These are phyloP conservation scores for Syzygium oleosum DNA, from an alignment of 345 rosid genomes.

Conservation along the genomic window DNA sequence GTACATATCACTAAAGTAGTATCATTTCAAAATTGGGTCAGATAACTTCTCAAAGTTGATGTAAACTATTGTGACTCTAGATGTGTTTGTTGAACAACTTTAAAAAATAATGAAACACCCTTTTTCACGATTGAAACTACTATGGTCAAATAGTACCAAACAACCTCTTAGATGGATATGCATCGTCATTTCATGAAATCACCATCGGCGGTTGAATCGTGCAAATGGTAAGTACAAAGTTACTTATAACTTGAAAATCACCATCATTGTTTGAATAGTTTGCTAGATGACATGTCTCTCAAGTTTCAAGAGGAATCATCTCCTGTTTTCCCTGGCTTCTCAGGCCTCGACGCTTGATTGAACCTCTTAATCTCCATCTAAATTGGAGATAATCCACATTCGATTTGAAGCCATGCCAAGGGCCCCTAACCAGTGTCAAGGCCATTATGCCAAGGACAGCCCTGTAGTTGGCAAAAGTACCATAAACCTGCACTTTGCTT, in stretches of 20 bases:
- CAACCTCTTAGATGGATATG: background rate
- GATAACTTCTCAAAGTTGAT: background rate
- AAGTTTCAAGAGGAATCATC: background rate
- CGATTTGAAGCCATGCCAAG: background rate
- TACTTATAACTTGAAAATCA: background rate
- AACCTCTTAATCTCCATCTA: background rate
- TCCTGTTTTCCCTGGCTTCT: background rate
- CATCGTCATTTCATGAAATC: background rate
- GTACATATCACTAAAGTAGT: background rate
- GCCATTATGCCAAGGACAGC: background rate
- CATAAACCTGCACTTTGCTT: background rate
- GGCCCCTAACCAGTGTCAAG: background rate
- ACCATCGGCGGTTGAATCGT: background rate
- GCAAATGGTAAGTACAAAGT: background rate
- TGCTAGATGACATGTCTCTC: background rate
- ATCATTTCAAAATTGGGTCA: background rate
- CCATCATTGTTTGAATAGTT: background rate
- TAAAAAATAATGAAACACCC: background rate
- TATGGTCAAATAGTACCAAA: background rate
- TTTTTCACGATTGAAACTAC: background rate
- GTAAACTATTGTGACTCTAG: background rate
- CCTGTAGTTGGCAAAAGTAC: background rate
- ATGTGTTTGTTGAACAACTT: background rate
- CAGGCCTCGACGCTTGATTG: background rate
- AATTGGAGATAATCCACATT: background rate